A percentile compares a stretch with the other conserved stretches of the same genome.
Evolutionary conservation across 1,284 basidiomycete species (phyloP).

Genomic region (Malassezia nana): DNA sequence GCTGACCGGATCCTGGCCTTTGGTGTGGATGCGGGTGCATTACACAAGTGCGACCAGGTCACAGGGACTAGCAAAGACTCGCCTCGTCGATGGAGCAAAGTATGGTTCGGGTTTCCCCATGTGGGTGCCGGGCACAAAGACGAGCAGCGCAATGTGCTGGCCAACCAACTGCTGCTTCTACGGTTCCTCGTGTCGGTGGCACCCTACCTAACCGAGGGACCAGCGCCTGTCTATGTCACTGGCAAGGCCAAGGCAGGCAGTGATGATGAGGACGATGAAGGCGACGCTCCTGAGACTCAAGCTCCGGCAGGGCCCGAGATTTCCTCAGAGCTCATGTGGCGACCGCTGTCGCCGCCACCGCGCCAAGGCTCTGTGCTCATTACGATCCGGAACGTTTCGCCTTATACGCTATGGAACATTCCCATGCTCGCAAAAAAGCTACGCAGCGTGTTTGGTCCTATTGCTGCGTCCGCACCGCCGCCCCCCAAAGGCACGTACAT

Average conservation of each 20-base stretch:
- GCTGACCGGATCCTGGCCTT: slow-evolving; percentile 66
- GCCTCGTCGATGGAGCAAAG: slow-evolving; percentile 58
- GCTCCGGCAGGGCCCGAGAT: slow-evolving; percentile 26
- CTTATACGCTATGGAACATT: slow-evolving; percentile 75
- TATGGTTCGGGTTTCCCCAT: slow-evolving; percentile 96
- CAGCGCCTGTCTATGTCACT: slow-evolving; percentile 24
- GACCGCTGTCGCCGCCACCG: slow-evolving; percentile 34
- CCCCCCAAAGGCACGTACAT: slow-evolving; percentile 27
- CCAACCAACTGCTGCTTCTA: slow-evolving; percentile 79
- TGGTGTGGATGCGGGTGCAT: slow-evolving; percentile 68
- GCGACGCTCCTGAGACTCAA: slow-evolving; percentile 17
- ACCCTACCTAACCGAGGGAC: slow-evolving; percentile 54
- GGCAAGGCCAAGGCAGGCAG: slow-evolving; percentile 26
- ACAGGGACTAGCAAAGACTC: slow-evolving; percentile 22
- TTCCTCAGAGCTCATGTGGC: slow-evolving; percentile 51
- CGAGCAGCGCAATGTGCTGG: slow-evolving; percentile 81
- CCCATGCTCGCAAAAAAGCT: slow-evolving; percentile 28
- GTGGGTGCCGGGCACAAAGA: slow-evolving; percentile 90
- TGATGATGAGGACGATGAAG: slow-evolving; percentile 17
- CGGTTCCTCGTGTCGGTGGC: slow-evolving; percentile 70
- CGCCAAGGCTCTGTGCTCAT: slow-evolving; percentile 61
- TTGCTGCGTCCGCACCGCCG: slow-evolving; percentile 29
- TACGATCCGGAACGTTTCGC: slow-evolving; percentile 72
- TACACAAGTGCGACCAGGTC: slow-evolving; percentile 56
- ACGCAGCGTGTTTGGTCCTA: slow-evolving; percentile 56